phyloP scores from a whole-genome alignment of 228 moss, liverwort and hornwort genomes.

The Sphagnum fallax region DNA sequence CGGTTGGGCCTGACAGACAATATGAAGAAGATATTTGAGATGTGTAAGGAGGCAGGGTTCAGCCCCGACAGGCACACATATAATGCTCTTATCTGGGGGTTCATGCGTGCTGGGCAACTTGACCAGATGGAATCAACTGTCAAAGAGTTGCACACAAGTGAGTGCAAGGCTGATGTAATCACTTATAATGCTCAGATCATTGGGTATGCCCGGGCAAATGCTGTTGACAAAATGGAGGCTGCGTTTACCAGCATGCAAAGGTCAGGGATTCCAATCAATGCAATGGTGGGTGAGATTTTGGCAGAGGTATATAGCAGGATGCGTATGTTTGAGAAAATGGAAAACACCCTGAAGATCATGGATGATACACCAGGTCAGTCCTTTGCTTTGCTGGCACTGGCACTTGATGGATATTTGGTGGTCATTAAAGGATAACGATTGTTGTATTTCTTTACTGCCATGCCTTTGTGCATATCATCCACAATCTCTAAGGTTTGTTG shows the following conservation, averaged over 20 bases:
- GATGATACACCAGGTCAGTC: slow-evolving; percentile 49
- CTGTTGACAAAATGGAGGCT: slow-evolving; percentile 65
- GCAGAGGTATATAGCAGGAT: slow-evolving; percentile 65
- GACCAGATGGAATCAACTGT: slow-evolving; percentile 75
- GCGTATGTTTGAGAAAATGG: slow-evolving; percentile 81
- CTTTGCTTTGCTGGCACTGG: neutral
- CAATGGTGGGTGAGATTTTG: slow-evolving; percentile 84
- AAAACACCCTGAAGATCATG: slow-evolving; percentile 67
- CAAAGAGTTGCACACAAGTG: slow-evolving; percentile 49
- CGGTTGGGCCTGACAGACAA: slow-evolving; percentile 60
- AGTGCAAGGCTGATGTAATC: slow-evolving; percentile 82
- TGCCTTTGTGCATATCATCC: no score
- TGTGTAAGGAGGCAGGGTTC: slow-evolving; percentile 72
- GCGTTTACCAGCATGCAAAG: slow-evolving; percentile 74
- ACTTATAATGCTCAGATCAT: slow-evolving; percentile 88
- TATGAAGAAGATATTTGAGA: slow-evolving; percentile 55
- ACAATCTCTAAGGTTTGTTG: no score
- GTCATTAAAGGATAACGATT: no score
- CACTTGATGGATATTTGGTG: no score
- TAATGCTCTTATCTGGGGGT: slow-evolving; percentile 96
- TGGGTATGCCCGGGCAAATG: slow-evolving; percentile 68
- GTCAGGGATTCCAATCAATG: slow-evolving; percentile 77
- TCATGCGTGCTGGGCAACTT: slow-evolving; percentile 68
- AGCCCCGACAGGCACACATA: slow-evolving; percentile 80
- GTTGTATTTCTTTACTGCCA: no score